Evolutionary conservation across 495 filamentous ascomycete species (phyloP).

Genomic region (Rusavskia elegans): DNA sequence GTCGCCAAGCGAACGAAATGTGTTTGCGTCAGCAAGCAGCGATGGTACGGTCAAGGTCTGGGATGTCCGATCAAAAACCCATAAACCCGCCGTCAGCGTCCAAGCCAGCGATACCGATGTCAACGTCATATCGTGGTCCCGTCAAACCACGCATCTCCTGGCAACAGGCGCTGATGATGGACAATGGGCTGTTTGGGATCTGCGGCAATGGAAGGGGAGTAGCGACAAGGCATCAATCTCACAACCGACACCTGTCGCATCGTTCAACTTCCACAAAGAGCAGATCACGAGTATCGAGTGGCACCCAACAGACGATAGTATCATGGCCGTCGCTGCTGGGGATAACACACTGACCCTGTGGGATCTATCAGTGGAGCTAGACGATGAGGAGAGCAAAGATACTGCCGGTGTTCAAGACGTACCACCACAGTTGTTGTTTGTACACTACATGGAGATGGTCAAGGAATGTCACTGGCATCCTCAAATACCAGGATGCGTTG

Average conservation of each 20-base stretch:
- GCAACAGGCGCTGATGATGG: conserved; percentile 91
- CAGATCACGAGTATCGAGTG: conserved; percentile 94
- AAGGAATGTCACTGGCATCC: conserved; percentile 97
- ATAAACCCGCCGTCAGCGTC: conserved; percentile 70
- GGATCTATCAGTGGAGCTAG: conserved; percentile 92
- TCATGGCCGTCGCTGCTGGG: conserved; percentile 79
- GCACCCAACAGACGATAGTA: conserved; percentile 92
- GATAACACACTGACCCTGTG: conserved; percentile 91
- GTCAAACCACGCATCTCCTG: conserved; percentile 69
- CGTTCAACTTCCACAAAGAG: conserved; percentile 86
- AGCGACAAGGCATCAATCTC: conserved; percentile 21
- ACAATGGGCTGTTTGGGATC: conserved; percentile 89
- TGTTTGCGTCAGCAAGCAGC: conserved; percentile 83
- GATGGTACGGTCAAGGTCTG: conserved; percentile 92
- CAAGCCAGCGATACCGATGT: conserved; percentile 72
- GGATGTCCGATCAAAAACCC: conserved; percentile 80
- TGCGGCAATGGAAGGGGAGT: conserved; percentile 80
- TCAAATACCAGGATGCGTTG: conserved; percentile 81
- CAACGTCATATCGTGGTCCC: conserved; percentile 91
- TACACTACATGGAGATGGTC: conserved; percentile 84
- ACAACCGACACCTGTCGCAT: conserved; percentile 60
- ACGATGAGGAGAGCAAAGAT: conserved; percentile 88
- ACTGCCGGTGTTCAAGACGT: conserved; percentile 78
- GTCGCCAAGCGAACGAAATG: conserved; percentile 79
- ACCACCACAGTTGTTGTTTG: conserved; percentile 86